Conservation (phyloP, 768 basidiomycete species). For the Hortiboletus flavorubellus region DNA sequence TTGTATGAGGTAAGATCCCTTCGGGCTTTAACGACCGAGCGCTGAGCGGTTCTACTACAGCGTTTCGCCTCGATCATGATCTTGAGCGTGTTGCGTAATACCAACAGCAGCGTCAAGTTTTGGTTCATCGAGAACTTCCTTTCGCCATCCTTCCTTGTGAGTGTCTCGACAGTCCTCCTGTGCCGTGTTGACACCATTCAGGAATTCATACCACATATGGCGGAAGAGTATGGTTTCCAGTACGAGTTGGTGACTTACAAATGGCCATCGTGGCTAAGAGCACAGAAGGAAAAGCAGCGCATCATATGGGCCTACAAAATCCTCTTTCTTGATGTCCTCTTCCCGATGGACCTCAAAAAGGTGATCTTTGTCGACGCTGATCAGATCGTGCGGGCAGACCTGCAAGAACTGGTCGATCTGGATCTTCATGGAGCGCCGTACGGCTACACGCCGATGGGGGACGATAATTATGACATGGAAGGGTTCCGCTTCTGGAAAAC, state of each 20-base stretch:
- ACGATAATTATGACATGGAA: constrained; percentile 93
- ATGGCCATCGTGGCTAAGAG: constrained; percentile 98
- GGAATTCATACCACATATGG: constrained; percentile 95
- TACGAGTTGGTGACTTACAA: constrained; percentile 99
- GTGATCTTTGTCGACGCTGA: constrained; percentile 99
- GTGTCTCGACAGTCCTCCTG: constrained; percentile 20
- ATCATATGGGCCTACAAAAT: constrained; percentile 99
- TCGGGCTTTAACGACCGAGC: not conserved
- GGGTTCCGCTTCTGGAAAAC: constrained; percentile 99
- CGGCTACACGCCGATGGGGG: constrained; percentile 96
- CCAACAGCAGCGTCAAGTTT: constrained; percentile 93
- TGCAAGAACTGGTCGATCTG: constrained; percentile 91
- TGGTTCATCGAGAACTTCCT: constrained; percentile 99
- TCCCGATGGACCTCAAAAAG: constrained; percentile 98
- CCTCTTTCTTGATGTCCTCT: constrained; percentile 96
- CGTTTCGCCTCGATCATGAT: constrained; percentile 99
- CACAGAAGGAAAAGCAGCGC: constrained; percentile 95
- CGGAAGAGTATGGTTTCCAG: constrained; percentile 87
- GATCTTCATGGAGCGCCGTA: constrained; percentile 93
- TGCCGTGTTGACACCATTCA: constrained; percentile 27
- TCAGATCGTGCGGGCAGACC: constrained; percentile 94
- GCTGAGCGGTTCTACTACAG: constrained; percentile 38
- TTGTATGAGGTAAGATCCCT: constrained; percentile 79
- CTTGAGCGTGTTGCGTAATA: constrained; percentile 90
- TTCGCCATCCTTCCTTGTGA: constrained; percentile 91